Conservation (phyloP, 495 filamentous ascomycete species). For the Lasiosphaeria miniovina region DNA sequence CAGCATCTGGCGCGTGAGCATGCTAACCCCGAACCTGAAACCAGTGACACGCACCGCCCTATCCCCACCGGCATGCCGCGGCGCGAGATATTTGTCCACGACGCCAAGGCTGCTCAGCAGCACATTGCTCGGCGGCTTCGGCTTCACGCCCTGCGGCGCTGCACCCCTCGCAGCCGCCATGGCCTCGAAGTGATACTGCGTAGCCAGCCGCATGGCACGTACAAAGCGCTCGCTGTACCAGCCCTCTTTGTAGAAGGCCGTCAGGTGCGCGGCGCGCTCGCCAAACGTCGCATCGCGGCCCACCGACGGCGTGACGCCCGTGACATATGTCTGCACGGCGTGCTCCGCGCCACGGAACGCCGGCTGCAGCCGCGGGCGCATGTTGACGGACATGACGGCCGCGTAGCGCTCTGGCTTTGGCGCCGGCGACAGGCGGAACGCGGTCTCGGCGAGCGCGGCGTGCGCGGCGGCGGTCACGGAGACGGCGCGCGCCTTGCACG, state of each 20-base stretch:
- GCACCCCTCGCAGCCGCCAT: neutral
- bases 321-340: neutral
- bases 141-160: no score
- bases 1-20: neutral
- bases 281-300: neutral
- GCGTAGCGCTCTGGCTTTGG: neutral
- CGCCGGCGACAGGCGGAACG: neutral
- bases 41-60: neutral
- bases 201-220: neutral
- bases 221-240: neutral
- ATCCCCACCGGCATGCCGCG: neutral
- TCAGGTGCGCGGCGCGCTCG: neutral
- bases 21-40: neutral
- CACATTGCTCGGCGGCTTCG: neutral
- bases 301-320: neutral
- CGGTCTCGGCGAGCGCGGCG: no score
- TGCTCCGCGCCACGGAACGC: neutral
- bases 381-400: neutral
- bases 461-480: neutral
- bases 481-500: neutral
- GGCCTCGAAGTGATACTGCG: neutral
- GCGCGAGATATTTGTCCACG: neutral
- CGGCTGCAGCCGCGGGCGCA: neutral
- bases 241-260: neutral
- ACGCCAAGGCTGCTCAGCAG: neutral